Conservation (phyloP, 176 grass and related monocot genomes). For the Eragrostis nindensis region DNA sequence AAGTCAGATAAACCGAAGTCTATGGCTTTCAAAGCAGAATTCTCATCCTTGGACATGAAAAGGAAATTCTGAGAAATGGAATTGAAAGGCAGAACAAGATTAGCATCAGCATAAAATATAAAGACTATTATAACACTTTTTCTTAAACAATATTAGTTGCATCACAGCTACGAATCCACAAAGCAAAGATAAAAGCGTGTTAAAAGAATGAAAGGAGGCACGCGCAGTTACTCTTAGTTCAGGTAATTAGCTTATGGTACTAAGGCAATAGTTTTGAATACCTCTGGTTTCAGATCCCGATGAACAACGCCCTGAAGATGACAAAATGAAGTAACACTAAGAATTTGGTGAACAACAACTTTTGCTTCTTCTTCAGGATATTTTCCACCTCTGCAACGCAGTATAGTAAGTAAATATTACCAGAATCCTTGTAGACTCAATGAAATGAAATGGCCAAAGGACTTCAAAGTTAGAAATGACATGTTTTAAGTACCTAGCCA, state of each 20-base stretch:
- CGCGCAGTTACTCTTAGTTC: neutral
- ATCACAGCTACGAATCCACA: slow-evolving; percentile 7
- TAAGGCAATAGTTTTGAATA: slow-evolving; percentile 16
- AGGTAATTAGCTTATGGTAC: neutral
- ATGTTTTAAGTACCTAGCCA: slow-evolving; percentile 56
- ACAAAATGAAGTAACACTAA: slow-evolving; percentile 75
- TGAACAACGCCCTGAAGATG: slow-evolving; percentile 87
- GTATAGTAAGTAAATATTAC: neutral
- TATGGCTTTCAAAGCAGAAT: slow-evolving; percentile 66
- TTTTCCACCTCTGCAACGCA: slow-evolving; percentile 62
- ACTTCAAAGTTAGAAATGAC: slow-evolving; percentile 17
- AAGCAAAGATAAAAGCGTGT: neutral
- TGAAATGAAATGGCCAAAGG: neutral
- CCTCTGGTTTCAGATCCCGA: slow-evolving; percentile 82
- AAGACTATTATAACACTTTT: neutral
- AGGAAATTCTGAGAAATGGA: slow-evolving; percentile 62
- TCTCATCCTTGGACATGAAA: slow-evolving; percentile 61
- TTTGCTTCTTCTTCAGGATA: slow-evolving; percentile 71
- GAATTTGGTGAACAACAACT: slow-evolving; percentile 62
- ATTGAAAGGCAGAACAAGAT: slow-evolving; percentile 22
- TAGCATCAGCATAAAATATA: slow-evolving; percentile 28
- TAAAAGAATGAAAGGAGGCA: slow-evolving; percentile 22
- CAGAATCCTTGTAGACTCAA: neutral
- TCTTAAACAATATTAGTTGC: slow-evolving; percentile 16
- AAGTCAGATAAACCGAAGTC: slow-evolving; percentile 84